Evolutionary conservation across 306 rosid genomes (phyloP).

Genomic region (Ormosia emarginata): DNA sequence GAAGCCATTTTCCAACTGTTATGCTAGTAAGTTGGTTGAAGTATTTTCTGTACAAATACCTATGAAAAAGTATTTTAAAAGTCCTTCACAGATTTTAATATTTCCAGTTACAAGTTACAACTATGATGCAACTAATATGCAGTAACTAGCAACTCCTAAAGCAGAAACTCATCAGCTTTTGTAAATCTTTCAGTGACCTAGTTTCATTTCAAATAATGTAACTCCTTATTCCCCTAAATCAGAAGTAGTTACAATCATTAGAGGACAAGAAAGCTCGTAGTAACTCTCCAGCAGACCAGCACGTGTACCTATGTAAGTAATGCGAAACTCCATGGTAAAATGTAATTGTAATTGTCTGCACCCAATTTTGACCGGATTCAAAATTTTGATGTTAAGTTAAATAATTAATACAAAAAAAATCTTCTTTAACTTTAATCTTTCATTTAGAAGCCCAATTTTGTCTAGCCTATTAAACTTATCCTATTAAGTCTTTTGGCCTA

Average conservation of each 20-base stretch:
- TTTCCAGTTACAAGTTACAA: not conserved
- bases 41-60: not conserved
- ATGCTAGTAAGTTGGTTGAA: not conserved
- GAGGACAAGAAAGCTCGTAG: not conserved
- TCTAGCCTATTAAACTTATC: too few species aligned
- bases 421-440: too few species aligned
- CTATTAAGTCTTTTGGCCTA: too few species aligned
- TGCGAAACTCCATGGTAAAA: not conserved
- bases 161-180: not conserved
- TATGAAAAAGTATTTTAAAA: not conserved
- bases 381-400: too few species aligned
- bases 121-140: not conserved
- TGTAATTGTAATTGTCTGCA: not conserved
- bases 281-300: not conserved
- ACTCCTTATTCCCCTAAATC: not conserved
- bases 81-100: not conserved
- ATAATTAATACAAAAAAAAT: too few species aligned
- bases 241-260: not conserved
- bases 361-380: too few species aligned
- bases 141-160: not conserved
- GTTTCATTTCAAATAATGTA: not conserved
- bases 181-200: not conserved
- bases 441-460: too few species aligned
- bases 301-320: not conserved
- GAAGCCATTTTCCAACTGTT: not conserved